These are phyloP conservation scores for Trichoderma arundinaceum DNA, from an alignment of 2,329 filamentous ascomycete genomes.

Conservation along the genomic window DNA sequence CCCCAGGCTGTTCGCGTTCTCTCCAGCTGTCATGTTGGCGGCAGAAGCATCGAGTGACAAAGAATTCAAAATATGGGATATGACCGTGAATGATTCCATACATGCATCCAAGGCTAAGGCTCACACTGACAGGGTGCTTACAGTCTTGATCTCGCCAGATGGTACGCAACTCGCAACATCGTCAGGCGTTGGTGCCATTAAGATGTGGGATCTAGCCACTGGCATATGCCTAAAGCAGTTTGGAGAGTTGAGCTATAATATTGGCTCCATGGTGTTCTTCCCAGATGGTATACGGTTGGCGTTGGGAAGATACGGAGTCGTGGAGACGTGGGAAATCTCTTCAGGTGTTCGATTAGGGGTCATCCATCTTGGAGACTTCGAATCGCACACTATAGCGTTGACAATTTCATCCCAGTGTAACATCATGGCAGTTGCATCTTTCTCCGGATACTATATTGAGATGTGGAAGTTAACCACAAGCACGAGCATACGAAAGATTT, in stretches of 20 bases:
- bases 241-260: rapidly evolving
- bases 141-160: background rate
- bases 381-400: background rate
- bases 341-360: background rate
- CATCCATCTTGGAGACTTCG: background rate
- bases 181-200: background rate
- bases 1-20: background rate
- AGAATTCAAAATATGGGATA: background rate
- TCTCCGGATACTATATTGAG: too few species aligned
- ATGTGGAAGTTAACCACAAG: background rate
- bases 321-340: background rate
- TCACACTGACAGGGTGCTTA: too few species aligned
- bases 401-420: background rate
- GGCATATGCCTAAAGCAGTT: background rate
- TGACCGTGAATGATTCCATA: background rate
- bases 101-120: background rate
- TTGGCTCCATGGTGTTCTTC: background rate
- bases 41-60: background rate
- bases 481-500: background rate
- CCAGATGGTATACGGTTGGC: background rate
- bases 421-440: background rate
- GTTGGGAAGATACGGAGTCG: rapidly evolving
- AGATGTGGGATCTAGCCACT: background rate
- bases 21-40: background rate
- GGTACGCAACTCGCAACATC: background rate